A percentile compares a stretch with the other conserved stretches of the same genome.
These are phyloP conservation scores for Chrysoporthe deuterocubensis DNA, from an alignment of 2,329 filamentous ascomycete genomes.

Conservation along the genomic window DNA sequence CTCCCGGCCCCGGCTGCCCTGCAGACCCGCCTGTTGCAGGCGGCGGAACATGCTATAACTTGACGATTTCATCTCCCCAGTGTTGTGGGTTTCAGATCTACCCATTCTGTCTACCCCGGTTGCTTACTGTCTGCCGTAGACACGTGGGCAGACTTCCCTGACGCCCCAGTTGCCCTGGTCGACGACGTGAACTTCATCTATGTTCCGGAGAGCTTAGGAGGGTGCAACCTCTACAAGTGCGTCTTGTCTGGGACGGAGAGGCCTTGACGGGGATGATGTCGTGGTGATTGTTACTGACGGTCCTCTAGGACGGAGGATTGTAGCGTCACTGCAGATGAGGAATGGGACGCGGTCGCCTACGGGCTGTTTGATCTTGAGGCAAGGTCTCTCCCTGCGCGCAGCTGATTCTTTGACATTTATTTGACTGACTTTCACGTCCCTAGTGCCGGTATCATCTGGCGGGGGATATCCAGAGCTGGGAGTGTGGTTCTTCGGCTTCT, in stretches of 20 bases:
- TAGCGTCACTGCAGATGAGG: slow-evolving; percentile 3
- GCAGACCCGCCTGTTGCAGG: background rate
- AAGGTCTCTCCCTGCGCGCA: background rate
- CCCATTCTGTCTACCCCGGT: background rate
- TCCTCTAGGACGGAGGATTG: slow-evolving; percentile 2
- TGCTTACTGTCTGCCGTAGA: background rate
- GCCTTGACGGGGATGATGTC: no score
- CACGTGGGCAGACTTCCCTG: slow-evolving; percentile 12
- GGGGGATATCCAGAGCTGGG: slow-evolving; percentile 5
- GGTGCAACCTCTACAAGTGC: slow-evolving; percentile 10
- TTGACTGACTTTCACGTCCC: background rate
- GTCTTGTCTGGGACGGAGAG: background rate
- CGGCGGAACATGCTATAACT: slow-evolving; percentile 12
- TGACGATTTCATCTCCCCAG: background rate
- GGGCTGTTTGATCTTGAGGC: slow-evolving; percentile 7
- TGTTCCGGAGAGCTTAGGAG: background rate
- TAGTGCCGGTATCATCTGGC: slow-evolving; percentile 16
- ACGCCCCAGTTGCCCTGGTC: background rate
- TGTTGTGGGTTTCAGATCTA: slow-evolving; percentile 1
- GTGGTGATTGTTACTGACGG: background rate
- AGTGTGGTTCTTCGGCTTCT: slow-evolving; percentile 3
- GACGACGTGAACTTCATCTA: slow-evolving; percentile 3
- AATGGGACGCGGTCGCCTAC: background rate
- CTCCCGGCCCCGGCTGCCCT: slow-evolving; percentile 3
- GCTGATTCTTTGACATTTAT: background rate